Evolutionary conservation across 176 grass and related monocot genomes (phyloP).

Genomic region (Lolium multiflorum): DNA sequence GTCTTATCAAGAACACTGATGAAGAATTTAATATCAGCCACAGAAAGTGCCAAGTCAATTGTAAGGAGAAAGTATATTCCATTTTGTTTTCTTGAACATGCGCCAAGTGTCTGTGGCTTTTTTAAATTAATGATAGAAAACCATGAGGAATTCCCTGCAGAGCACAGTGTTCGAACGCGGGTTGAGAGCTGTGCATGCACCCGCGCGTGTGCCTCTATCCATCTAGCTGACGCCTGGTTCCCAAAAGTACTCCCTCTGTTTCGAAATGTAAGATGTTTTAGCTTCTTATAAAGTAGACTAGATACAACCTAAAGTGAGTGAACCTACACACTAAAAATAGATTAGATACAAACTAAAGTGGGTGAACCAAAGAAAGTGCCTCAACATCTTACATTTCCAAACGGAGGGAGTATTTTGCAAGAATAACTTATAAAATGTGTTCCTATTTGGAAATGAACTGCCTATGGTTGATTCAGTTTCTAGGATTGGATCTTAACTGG

Average conservation of each 20-base stretch:
- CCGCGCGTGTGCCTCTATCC: not conserved
- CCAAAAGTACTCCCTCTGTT: too few relatives aligned
- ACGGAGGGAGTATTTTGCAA: not conserved
- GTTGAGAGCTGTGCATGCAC: not conserved
- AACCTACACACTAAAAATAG: too few relatives aligned
- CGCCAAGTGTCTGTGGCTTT: not conserved
- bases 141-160: not conserved
- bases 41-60: too few relatives aligned
- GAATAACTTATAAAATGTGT: not conserved
- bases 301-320: too few relatives aligned
- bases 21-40: too few relatives aligned
- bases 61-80: too few relatives aligned
- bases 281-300: too few relatives aligned
- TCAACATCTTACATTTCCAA: too few relatives aligned
- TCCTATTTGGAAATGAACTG: not conserved
- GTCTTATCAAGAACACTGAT: too few relatives aligned
- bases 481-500: not conserved
- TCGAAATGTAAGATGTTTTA: too few relatives aligned
- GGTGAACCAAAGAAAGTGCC: too few relatives aligned
- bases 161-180: not conserved
- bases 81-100: not conserved
- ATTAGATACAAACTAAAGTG: too few relatives aligned
- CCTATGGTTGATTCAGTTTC: slow-evolving; percentile 1
- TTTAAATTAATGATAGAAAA: not conserved
- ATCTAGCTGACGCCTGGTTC: not conserved